Base-by-base conservation (phyloP, 1,139 yeast species). In the Trichomonascaceae sp. region DNA sequence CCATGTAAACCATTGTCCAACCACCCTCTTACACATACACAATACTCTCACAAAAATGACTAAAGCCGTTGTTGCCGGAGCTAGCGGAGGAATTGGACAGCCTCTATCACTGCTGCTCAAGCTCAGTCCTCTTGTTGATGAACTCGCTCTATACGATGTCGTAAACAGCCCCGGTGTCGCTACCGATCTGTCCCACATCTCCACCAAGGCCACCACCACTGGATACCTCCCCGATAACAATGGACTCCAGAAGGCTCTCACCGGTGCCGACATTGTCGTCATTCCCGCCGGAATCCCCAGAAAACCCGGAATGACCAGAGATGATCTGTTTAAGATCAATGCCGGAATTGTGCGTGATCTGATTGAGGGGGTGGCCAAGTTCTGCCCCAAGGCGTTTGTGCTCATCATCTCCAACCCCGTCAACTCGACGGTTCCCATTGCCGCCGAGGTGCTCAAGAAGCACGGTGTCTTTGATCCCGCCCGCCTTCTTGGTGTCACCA, bases 221-320 rank as follows among this genome's bases (percentile, higher is more conserved):
- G 92, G 96, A 34, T 81, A 67, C 67, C 71, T 82, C 43, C 93
- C 96, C 45, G 94, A 84, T 53, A 74, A 76, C 53, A 76, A 76
- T 39, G 96, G 93, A 35, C 70, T 89, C 54, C 71, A 74, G 49
- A 62, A 64, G 38, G 82, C 97, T 35, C 69, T 89, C 51, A 69
- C 74, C 45, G 89, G 74, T 45, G 69, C 94, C 34, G 92, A 89
- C 54, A 75, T 89, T 46, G 93, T 89, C 40, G 69, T 89, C 48
- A 87, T 89, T 60, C 97, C 98, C 52, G 98, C 98, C 39, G 98
- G 98, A 65, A 95, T 89, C 39, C 98, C 98, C 64, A 81, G 98
- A 71, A 89, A 89, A 70, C 97, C 97, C 46, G 97, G 97, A 57
- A 87, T 87, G 97, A 85, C 97, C 52, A 61, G 65, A 46, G 98